Evolutionary conservation across 2,329 filamentous ascomycete genomes (phyloP), one percentile per base, ranked within the genome.

Genomic region (Xylariaceae sp.): DNA sequence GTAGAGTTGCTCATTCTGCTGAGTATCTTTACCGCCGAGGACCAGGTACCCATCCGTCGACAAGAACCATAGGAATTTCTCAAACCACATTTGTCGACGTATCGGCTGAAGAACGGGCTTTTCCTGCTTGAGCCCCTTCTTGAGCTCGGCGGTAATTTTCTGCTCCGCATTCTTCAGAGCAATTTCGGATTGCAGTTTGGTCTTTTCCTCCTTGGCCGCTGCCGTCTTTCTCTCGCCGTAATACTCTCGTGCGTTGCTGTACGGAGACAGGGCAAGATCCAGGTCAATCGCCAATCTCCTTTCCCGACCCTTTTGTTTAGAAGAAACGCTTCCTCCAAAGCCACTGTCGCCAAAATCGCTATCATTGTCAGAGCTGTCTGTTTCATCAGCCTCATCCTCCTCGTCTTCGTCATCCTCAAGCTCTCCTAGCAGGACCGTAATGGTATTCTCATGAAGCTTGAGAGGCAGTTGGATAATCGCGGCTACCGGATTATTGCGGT

Each of bases 51-150:
- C 92, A 65, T 99, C 94, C 0, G 91, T 95, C 1, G 92, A 97
- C 61, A 97, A 82, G 72, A 99, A 99, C 80, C 90, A 97, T 28
- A 86, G 77, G 63, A 96, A 99, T 71, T 99, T 99, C 65, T 99
- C 94, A 61, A 97, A 99, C 94, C 94, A 99, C 63, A 92, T 82
- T 59, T 86, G 87, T 64, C 86, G 88, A 50, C 94, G 83, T 9
- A 96, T 87, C 0, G 88, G 90, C 42, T 92, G 85, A 10, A 97
- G 74, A 2, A 95, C 76, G 17, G 90, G 87, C 69, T 96, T 97
- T 71, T 97, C 94, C 66, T 94, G 88, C 73, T 96, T 96, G 51
- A 97, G 71, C 0, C 86, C 87, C 64, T 91, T 93, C 72, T 89
- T 95, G 18, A 97, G 76, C 66, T 96, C 90, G 12, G 89, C 83